Percentiles rank a stretch among this genome's conserved stretches.
Evolutionary conservation across 495 filamentous ascomycete species (phyloP).

Genomic region (Lasiosphaeria hispida): DNA sequence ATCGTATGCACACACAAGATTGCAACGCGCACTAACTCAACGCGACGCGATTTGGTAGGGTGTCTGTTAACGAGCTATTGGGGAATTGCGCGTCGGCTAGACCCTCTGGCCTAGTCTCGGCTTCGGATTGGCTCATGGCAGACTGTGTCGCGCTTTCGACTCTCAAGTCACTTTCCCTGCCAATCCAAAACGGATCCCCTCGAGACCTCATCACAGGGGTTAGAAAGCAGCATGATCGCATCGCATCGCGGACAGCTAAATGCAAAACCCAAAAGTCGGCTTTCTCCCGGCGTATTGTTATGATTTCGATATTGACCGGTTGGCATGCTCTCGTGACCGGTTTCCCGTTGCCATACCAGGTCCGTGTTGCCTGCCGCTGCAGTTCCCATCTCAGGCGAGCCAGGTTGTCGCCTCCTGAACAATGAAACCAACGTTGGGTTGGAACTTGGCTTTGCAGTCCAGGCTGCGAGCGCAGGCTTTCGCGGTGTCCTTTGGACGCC

Average conservation of each 20-base stretch:
- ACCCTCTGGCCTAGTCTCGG: conserved; percentile 1
- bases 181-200: too few relatives aligned
- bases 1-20: conserved; percentile 17
- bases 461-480: too few relatives aligned
- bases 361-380: not conserved
- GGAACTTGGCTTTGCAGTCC: too few relatives aligned
- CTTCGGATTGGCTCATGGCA: conserved; percentile 7
- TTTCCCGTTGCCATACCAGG: not conserved
- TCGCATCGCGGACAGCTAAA: too few relatives aligned
- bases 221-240: too few relatives aligned
- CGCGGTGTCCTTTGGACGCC: too few relatives aligned
- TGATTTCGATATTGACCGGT: not conserved
- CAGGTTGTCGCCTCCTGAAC: not conserved
- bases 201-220: too few relatives aligned
- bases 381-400: not conserved
- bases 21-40: conserved; percentile 6
- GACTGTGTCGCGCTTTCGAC: too few relatives aligned
- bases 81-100: not conserved
- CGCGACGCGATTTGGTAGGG: not conserved
- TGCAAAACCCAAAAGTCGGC: too few relatives aligned
- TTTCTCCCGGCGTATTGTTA: not conserved
- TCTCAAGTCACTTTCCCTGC: too few relatives aligned
- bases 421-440: too few relatives aligned
- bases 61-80: conserved; percentile 13
- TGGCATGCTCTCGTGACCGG: conserved; percentile 6